Evolutionary conservation across 108 stramenopile genomes (phyloP).

Genomic region (Pseudonitzschia pungens): DNA sequence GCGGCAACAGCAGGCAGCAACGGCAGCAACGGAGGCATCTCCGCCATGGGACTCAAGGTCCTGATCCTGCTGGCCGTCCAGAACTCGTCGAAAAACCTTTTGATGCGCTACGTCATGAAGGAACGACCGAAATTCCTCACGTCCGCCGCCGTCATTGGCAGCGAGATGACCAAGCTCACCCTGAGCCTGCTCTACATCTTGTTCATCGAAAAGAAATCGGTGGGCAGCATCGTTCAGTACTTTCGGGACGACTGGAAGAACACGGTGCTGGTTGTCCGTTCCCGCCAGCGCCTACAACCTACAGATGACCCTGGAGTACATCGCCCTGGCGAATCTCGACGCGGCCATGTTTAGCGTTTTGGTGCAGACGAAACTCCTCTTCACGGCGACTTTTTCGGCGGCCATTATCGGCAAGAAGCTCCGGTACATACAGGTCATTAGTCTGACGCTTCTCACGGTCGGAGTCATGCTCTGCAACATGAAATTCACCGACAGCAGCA

Average conservation of each 20-base stretch:
- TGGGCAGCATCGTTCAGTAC: conserved; percentile 46
- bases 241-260: conserved; percentile 71
- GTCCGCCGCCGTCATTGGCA: conserved; percentile 72
- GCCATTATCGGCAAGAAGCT: conserved; percentile 78
- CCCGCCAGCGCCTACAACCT: conserved; percentile 94
- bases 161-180: conserved; percentile 61
- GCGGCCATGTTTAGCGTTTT: conserved; percentile 91
- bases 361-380: conserved; percentile 88
- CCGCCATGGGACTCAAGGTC: conserved; percentile 56
- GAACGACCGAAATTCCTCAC: conserved; percentile 72
- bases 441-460: conserved; percentile 77
- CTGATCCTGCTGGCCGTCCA: conserved; percentile 77
- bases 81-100: conserved; percentile 79
- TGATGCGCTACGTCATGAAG: conserved; percentile 83
- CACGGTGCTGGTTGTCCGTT: conserved; percentile 73
- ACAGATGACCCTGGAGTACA: conserved; percentile 95
- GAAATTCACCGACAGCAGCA: neutral
- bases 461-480: conserved; percentile 92
- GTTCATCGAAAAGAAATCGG: conserved; percentile 39
- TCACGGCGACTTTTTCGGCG: conserved; percentile 90
- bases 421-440: conserved; percentile 70
- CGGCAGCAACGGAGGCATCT: conserved; percentile 7
- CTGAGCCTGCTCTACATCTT: conserved; percentile 62
- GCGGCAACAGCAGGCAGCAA: neutral
- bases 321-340: conserved; percentile 91